phyloP scores from a whole-genome alignment of 352 stramenopile genomes.

The Phytophthora syringae region DNA sequence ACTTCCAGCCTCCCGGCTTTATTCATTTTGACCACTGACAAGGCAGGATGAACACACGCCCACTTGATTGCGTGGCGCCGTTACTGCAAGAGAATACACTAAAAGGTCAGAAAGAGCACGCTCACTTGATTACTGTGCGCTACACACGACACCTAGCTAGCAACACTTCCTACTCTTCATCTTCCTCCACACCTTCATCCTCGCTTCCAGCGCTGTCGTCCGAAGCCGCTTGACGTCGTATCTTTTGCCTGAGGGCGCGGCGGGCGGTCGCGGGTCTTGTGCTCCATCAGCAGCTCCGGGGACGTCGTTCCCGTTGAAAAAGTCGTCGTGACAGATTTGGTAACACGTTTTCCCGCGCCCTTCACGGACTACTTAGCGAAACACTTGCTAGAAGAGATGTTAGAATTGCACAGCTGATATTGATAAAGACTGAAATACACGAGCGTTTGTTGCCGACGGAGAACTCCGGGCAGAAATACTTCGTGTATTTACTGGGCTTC shows the following conservation, averaged over 20 bases:
- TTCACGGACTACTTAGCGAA: neutral
- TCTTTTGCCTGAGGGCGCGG: neutral
- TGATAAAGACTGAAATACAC: neutral
- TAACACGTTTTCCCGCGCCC: neutral
- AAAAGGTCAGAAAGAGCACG: no score
- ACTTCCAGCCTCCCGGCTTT: no score
- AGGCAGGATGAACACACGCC: no score
- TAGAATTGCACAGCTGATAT: neutral
- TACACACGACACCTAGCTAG: neutral
- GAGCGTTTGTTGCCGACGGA: neutral
- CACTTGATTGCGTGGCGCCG: no score
- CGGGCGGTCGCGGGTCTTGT: neutral
- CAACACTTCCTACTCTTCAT: neutral
- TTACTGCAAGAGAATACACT: no score
- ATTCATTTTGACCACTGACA: no score
- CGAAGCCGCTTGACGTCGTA: neutral
- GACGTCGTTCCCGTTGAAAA: neutral
- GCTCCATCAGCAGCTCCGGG: neutral
- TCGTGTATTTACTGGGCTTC: slow-evolving; percentile 4
- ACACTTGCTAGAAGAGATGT: slow-evolving; percentile 1
- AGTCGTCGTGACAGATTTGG: slow-evolving; percentile 2
- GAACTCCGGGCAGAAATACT: slow-evolving; percentile 3
- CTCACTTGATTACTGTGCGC: no score
- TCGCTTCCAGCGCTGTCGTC: neutral
- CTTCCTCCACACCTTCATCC: neutral